A percentile compares a stretch with the other conserved stretches of the same genome.
Conservation (phyloP, 805 yeast genomes). For the Saccharomycopsis fibuligera region DNA sequence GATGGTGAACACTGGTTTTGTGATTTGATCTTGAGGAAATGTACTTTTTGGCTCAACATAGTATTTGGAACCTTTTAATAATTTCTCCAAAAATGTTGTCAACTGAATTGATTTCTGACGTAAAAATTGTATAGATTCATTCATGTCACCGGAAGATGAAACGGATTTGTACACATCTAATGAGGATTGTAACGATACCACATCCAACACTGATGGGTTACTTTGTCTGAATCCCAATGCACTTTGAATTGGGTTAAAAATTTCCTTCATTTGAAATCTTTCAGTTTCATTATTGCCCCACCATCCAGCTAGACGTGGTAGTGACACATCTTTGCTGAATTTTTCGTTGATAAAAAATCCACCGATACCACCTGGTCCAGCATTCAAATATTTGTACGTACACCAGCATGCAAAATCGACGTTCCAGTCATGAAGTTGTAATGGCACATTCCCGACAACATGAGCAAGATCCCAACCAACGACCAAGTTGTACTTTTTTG, state of each 20-base stretch:
- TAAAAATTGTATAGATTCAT: background rate
- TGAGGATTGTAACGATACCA: constrained; percentile 64
- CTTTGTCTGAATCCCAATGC: constrained; percentile 88
- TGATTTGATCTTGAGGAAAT: constrained; percentile 14
- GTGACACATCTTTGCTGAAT: constrained; percentile 25
- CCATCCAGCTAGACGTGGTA: constrained; percentile 90
- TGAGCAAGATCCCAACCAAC: constrained; percentile 97
- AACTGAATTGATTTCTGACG: constrained; percentile 50
- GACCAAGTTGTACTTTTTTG: constrained; percentile 45
- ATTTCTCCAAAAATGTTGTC: constrained; percentile 49
- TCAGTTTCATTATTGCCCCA: constrained; percentile 79
- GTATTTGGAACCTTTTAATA: constrained; percentile 41
- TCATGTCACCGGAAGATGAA: background rate
- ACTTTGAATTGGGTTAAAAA: constrained; percentile 73
- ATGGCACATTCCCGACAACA: constrained; percentile 81
- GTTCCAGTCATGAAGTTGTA: constrained; percentile 77
- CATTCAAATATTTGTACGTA: constrained; percentile 80
- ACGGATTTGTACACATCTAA: constrained; percentile 44
- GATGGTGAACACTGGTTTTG: constrained; percentile 46
- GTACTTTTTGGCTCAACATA: constrained; percentile 33
- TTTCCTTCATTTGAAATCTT: constrained; percentile 74
- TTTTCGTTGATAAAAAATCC: constrained; percentile 73
- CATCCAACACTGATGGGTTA: constrained; percentile 84
- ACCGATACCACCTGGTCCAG: constrained; percentile 93
- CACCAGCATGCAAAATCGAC: constrained; percentile 96